Conservation (phyloP, 2,329 filamentous ascomycete species). For the Proliferodiscus dingleyae region DNA sequence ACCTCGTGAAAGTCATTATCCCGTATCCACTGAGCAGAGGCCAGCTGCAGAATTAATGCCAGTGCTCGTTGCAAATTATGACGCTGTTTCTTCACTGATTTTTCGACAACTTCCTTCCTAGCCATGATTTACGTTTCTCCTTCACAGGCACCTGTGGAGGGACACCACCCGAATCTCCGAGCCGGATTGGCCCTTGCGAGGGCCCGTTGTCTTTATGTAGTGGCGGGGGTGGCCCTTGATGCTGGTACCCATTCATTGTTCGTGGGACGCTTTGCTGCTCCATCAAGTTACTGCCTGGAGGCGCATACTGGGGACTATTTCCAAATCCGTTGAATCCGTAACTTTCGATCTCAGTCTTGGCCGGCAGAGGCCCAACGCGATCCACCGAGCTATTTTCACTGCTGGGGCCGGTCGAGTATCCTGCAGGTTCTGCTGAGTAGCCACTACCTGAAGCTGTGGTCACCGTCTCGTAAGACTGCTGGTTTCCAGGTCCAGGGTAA, state of each 20-base stretch:
- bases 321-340: conserved; percentile 55
- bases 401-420: conserved; percentile 79
- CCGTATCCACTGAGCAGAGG: not conserved
- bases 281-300: conserved; percentile 32
- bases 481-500: conserved; percentile 27
- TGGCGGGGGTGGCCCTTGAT: conserved; percentile 18
- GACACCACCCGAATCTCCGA: conserved; percentile 22
- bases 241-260: conserved; percentile 17
- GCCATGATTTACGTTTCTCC: conserved; percentile 88
- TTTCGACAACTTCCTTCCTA: conserved; percentile 76
- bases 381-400: conserved; percentile 92
- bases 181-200: conserved; percentile 26
- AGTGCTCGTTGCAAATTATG: not conserved
- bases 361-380: conserved; percentile 53
- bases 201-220: conserved; percentile 21
- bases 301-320: conserved; percentile 35
- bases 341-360: conserved; percentile 48
- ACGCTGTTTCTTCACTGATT: conserved; percentile 24
- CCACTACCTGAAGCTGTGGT: conserved; percentile 69
- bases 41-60: conserved; percentile 1
- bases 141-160: conserved; percentile 12
- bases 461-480: conserved; percentile 74
- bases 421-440: conserved; percentile 67
- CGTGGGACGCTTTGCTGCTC: not conserved
- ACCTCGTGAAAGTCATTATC: conserved; percentile 8